Evolutionary conservation across 2,329 filamentous ascomycete genomes (phyloP).

Genomic region (Diaporthe longicolla): DNA sequence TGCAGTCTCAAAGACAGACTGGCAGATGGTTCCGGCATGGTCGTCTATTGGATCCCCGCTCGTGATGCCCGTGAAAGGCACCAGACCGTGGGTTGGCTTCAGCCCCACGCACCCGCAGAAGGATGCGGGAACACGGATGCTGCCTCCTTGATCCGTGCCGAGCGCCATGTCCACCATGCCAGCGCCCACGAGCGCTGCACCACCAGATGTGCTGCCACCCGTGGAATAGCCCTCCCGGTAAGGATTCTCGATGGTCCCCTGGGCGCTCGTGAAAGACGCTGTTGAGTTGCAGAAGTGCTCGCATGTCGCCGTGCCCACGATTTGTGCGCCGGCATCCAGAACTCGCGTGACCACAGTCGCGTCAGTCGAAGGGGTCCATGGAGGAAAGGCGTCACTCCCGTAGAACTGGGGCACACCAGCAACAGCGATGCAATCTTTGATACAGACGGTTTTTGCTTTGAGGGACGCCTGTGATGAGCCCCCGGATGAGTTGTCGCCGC

Average conservation of each 20-base stretch:
- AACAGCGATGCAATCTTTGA: slow-evolving; percentile 70
- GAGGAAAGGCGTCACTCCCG: slow-evolving; percentile 60
- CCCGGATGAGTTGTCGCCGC: not conserved
- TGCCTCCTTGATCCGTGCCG: slow-evolving; percentile 63
- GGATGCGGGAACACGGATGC: slow-evolving; percentile 59
- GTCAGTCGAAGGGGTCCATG: slow-evolving; percentile 66
- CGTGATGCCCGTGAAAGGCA: slow-evolving; percentile 65
- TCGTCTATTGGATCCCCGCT: slow-evolving; percentile 66
- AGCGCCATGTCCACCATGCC: slow-evolving; percentile 51
- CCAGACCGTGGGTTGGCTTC: slow-evolving; percentile 65
- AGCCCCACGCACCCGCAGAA: slow-evolving; percentile 61
- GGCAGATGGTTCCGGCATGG: slow-evolving; percentile 60
- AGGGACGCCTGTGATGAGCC: slow-evolving; percentile 56
- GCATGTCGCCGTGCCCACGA: slow-evolving; percentile 66
- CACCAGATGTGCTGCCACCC: slow-evolving; percentile 65
- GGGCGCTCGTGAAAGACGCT: slow-evolving; percentile 61
- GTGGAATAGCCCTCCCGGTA: slow-evolving; percentile 59
- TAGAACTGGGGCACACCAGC: slow-evolving; percentile 60
- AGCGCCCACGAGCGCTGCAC: slow-evolving; percentile 60
- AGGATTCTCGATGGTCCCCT: slow-evolving; percentile 63
- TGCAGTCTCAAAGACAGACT: slow-evolving; percentile 50
- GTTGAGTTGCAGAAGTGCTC: slow-evolving; percentile 68
- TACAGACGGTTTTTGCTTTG: slow-evolving; percentile 61
- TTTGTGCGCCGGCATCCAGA: slow-evolving; percentile 64
- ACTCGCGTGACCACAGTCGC: slow-evolving; percentile 66